Conservation (phyloP, 495 filamentous ascomycete species). For the Tuber brumale region DNA sequence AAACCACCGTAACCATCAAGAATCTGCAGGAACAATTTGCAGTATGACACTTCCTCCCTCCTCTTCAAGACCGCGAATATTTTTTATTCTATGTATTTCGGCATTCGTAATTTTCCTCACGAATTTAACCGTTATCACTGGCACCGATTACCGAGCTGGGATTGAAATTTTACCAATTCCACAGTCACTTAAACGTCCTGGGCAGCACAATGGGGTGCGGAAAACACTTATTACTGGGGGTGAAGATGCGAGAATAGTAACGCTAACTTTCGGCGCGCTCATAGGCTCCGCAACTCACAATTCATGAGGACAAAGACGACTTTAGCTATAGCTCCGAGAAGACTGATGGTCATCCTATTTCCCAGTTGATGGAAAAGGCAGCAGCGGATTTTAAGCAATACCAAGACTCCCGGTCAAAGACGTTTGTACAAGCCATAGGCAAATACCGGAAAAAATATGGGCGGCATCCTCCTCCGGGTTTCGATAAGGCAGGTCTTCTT, state of each 20-base stretch:
- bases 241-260: background rate
- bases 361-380: constrained; percentile 23
- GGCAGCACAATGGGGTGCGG: background rate
- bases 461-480: constrained; percentile 66
- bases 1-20: background rate
- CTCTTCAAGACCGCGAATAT: constrained; percentile 8
- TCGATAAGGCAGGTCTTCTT: constrained; percentile 45
- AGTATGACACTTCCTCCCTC: background rate
- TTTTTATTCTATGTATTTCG: constrained; percentile 16
- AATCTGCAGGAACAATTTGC: background rate
- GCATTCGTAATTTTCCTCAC: constrained; percentile 23
- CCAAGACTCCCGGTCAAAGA: constrained; percentile 39
- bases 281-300: constrained; percentile 4
- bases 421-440: constrained; percentile 54
- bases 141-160: constrained; percentile 15
- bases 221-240: background rate
- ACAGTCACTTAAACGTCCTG: constrained; percentile 9
- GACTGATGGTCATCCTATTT: constrained; percentile 23
- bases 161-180: constrained; percentile 20
- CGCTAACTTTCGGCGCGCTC: background rate
- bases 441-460: constrained; percentile 59
- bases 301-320: constrained; percentile 11
- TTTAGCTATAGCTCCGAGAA: constrained; percentile 4
- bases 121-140: constrained; percentile 23
- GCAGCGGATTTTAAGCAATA: constrained; percentile 17